Percentiles rank a stretch among this genome's conserved stretches.
Evolutionary conservation across 257 asterid species (phyloP).

Genomic region (Leptodermis oblonga): DNA sequence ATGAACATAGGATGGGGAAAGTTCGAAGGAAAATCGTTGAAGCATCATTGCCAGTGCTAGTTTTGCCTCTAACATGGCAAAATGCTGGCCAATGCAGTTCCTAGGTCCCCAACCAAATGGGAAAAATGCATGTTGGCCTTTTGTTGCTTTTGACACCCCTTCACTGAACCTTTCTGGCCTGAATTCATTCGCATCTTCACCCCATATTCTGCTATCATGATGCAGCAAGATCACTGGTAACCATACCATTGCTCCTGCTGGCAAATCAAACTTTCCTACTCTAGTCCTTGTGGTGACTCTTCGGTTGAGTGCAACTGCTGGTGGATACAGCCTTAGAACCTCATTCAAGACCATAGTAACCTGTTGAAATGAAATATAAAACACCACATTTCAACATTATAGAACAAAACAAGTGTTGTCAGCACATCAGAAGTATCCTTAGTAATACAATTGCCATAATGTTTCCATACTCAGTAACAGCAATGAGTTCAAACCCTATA

Average conservation of each 20-base stretch:
- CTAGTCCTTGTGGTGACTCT: slow-evolving; percentile 14
- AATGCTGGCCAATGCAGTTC: slow-evolving; percentile 33
- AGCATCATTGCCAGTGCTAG: slow-evolving; percentile 32
- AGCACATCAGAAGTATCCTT: background rate
- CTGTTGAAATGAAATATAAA: slow-evolving; percentile 13
- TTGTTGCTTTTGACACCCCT: slow-evolving; percentile 30
- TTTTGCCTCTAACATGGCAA: slow-evolving; percentile 33
- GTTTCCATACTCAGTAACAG: slow-evolving; percentile 14
- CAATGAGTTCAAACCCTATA: slow-evolving; percentile 18
- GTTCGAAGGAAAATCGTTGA: slow-evolving; percentile 26
- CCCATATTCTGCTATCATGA: slow-evolving; percentile 28
- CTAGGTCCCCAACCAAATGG: slow-evolving; percentile 41
- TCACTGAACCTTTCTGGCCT: slow-evolving; percentile 31
- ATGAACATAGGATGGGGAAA: slow-evolving; percentile 36
- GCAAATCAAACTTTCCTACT: slow-evolving; percentile 20
- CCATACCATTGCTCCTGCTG: slow-evolving; percentile 16
- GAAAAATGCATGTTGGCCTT: slow-evolving; percentile 21
- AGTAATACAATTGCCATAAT: background rate
- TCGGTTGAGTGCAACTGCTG: slow-evolving; percentile 13
- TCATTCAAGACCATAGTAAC: slow-evolving; percentile 34
- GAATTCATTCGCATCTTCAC: slow-evolving; percentile 33
- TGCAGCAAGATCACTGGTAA: slow-evolving; percentile 27
- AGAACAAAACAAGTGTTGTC: background rate
- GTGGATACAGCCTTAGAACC: slow-evolving; percentile 31
- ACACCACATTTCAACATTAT: background rate